phyloP scores from a whole-genome alignment of 2,329 filamentous ascomycete genomes.

The Aphanocladium album region DNA sequence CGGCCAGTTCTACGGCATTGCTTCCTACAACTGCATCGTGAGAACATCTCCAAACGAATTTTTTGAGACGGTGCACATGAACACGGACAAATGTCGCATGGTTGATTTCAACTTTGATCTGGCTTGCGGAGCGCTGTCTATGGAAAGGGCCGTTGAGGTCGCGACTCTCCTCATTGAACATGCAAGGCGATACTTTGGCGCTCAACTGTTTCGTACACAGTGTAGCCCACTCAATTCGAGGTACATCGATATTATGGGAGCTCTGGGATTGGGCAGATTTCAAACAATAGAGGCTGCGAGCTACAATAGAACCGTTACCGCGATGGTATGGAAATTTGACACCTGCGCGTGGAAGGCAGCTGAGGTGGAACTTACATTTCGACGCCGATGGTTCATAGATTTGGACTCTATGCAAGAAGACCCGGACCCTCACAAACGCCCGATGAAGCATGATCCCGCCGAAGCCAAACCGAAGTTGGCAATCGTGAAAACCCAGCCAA shows the following conservation, averaged over 20 bases:
- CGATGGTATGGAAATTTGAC: slow-evolving; percentile 1
- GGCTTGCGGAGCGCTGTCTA: background rate
- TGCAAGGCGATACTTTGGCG: background rate
- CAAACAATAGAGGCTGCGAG: background rate
- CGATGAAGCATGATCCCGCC: background rate
- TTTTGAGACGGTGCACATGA: background rate
- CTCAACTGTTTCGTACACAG: background rate
- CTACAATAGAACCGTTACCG: background rate
- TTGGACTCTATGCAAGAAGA: background rate
- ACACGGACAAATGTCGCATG: background rate
- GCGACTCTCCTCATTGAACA: background rate
- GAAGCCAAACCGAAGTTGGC: background rate
- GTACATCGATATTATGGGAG: background rate
- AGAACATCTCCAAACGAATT: background rate
- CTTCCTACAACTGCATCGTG: background rate
- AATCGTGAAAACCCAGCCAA: background rate
- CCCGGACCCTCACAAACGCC: background rate
- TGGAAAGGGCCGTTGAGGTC: background rate
- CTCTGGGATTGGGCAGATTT: background rate
- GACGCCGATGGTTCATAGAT: background rate
- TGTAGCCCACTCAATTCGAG: background rate
- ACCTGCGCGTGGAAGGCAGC: background rate
- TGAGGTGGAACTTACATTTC: background rate
- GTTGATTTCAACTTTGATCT: slow-evolving; percentile 5
- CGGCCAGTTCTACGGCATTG: background rate